Percentiles rank a stretch among this genome's conserved stretches.
Evolutionary conservation across 345 rosid genomes (phyloP).

Genomic region (Corymbia maculata): DNA sequence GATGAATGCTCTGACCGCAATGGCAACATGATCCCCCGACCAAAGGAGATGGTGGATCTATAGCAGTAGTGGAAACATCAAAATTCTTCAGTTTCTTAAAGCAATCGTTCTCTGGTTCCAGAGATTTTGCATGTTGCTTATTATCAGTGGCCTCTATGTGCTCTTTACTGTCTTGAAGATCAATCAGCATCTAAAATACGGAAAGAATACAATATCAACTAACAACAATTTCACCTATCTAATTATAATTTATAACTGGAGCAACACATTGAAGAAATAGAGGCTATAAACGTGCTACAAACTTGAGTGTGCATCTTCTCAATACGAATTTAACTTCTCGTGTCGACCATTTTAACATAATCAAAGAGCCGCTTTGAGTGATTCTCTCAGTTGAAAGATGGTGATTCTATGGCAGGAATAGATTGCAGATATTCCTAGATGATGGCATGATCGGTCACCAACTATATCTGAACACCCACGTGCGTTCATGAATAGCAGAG

Average conservation of each 20-base stretch:
- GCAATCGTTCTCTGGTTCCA: constrained; percentile 22
- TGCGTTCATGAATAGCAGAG: neutral
- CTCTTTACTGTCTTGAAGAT: constrained; percentile 43
- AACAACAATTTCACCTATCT: neutral
- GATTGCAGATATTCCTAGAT: neutral
- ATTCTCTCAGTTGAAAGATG: neutral
- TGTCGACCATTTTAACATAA: neutral
- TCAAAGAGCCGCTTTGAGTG: neutral
- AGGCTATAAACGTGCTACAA: neutral
- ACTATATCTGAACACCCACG: neutral
- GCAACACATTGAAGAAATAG: constrained; percentile 16
- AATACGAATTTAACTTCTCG: neutral
- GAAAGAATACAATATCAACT: neutral
- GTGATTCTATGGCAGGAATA: neutral
- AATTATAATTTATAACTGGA: neutral
- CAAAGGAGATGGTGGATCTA: constrained; percentile 12
- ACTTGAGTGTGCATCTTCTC: neutral
- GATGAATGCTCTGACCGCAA: constrained; percentile 1
- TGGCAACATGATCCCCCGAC: constrained; percentile 9
- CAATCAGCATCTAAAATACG: constrained; percentile 26
- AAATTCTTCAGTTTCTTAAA: constrained; percentile 20
- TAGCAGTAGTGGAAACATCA: constrained; percentile 14
- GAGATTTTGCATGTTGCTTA: constrained; percentile 13
- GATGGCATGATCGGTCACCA: neutral
- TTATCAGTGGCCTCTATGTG: constrained; percentile 41